Base-by-base conservation (phyloP, 2,329 filamentous ascomycete genomes). In the Lachnellula suecica region DNA sequence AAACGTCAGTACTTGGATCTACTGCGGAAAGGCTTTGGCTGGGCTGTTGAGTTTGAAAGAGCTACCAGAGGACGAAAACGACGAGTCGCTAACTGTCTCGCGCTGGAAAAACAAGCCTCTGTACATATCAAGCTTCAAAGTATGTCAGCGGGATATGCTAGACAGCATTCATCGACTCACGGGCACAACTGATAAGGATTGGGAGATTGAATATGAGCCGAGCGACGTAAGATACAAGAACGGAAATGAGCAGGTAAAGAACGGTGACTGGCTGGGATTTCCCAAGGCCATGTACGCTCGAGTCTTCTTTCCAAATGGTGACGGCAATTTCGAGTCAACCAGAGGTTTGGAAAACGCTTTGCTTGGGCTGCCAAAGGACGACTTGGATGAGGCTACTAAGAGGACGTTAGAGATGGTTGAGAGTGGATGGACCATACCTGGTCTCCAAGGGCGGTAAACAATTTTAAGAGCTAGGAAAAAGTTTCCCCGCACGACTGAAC, bases 1-100 rank as follows among this genome's bases (percentile, higher is more conserved):
- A 49, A 74, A 71, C 13, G 71, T 67, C 1, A 74, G 70, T 6
- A 83, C 79, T 0, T 77, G 73, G 69, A 54, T 68, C 22, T 77
- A 82, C 63, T 75, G 76, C 44, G 83, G 79, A 0, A 71, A 77
- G 1, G 82, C 79, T 0, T 71, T 84, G 11, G 81, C 81, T 1
- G 68, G 63, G 0, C 61, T 81, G 0, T 62, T 82, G 1, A 75
- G 70, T 37, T 64, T 81, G 1, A 53, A 56, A 24, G 37, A 44
- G 17, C 20, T 44, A 3, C 72, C 74, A 0, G 66, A 73, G 0
- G 65, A 63, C 40, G 62, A 57, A 27, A 63, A 62, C 2, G 70
- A 73, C 37, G 54, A 58, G 20, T 65, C 63, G 4, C 60, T 61
- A 8, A 70, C 70, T 3, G 22, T 44, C 9, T 66, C 66, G 7